Base-by-base conservation (phyloP, 306 rosid genomes). In the Alnus glutinosa region DNA sequence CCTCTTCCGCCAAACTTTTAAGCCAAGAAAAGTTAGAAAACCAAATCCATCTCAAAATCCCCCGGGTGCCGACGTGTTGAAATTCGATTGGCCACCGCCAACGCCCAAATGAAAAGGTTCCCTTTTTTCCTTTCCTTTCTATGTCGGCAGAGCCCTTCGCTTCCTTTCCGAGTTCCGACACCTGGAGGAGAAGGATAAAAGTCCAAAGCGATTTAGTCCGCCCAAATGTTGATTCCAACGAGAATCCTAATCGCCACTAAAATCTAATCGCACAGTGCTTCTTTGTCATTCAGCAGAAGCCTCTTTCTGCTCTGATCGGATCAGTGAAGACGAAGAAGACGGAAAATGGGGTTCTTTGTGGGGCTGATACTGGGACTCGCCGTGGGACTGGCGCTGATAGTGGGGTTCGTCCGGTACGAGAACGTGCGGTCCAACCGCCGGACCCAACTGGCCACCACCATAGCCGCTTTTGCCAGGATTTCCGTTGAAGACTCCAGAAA, bases 401-500 rank as follows among this genome's bases (percentile, higher is more conserved):
- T 91, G 4, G 90, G 80, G 3, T 89, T 96, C 83, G 97, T 89
- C 44, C 83, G 87, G 70, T 80, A 78, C 7, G 97, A 96, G 86
- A 96, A 91, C 55, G 77, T 82, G 2, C 89, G 99, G 36, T 83
- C 98, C 49, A 87, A 78, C 81, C 81, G 77, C 12, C 93, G 99
- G 36, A 82, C 96, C 0, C 88, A 88, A 54, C 91, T 96, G 0
- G 99, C 99, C 23, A 18, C 92, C 48, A 86, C 92, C 30, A 28
- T 93, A 46, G 93, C 98, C 47, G 93, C 97, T 70, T 93, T 93
- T 62, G 93, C 99, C 0, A 77, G 92, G 67, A 90, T 96, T 94
- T 86, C 94, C 0, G 96, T 90, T 4, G 96, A 86, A 18, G 99
- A 96, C 81, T 96, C 98, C 9, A 91, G 93, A 84, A 96, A 88